Percentiles rank a stretch among this genome's conserved stretches.
phyloP scores from a whole-genome alignment of 768 basidiomycete genomes.

The Auriculariales sp. region DNA sequence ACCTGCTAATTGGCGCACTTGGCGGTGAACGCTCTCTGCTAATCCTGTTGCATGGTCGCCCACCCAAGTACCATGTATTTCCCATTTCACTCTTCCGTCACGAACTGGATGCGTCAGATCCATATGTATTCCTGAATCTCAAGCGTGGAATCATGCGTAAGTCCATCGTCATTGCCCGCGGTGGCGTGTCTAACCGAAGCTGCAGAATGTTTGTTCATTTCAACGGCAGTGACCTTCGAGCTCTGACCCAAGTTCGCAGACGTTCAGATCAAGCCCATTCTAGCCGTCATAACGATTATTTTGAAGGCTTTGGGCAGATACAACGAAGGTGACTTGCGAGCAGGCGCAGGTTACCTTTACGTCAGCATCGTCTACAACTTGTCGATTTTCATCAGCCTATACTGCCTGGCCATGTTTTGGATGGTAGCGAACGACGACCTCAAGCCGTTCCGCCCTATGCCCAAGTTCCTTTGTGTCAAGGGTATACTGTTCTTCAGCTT shows the following conservation, averaged over 20 bases:
- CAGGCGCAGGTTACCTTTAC: constrained; percentile 82
- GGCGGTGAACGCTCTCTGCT: constrained; percentile 91
- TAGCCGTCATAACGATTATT: constrained; percentile 72
- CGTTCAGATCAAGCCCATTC: constrained; percentile 86
- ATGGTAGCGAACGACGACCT: constrained; percentile 79
- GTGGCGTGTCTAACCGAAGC: background rate
- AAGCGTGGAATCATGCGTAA: constrained; percentile 91
- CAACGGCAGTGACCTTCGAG: too few relatives aligned
- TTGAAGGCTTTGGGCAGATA: constrained; percentile 79
- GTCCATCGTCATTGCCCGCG: constrained; percentile 13
- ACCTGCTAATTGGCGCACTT: constrained; percentile 64
- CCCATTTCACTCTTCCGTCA: constrained; percentile 70
- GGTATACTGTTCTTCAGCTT: constrained; percentile 97
- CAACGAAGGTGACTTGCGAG: constrained; percentile 76
- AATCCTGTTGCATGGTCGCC: constrained; percentile 81
- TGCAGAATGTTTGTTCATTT: background rate
- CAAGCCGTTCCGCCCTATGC: constrained; percentile 83
- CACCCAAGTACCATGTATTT: constrained; percentile 75
- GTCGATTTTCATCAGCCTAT: constrained; percentile 66
- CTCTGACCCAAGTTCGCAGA: constrained; percentile 42
- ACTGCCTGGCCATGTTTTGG: constrained; percentile 97
- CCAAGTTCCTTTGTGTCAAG: constrained; percentile 98
- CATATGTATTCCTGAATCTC: constrained; percentile 82
- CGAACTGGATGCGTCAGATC: constrained; percentile 89
- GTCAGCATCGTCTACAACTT: constrained; percentile 74